phyloP scores from a whole-genome alignment of 192 early-diverging fungal genomes.

The Linnemannia schmuckeri region DNA sequence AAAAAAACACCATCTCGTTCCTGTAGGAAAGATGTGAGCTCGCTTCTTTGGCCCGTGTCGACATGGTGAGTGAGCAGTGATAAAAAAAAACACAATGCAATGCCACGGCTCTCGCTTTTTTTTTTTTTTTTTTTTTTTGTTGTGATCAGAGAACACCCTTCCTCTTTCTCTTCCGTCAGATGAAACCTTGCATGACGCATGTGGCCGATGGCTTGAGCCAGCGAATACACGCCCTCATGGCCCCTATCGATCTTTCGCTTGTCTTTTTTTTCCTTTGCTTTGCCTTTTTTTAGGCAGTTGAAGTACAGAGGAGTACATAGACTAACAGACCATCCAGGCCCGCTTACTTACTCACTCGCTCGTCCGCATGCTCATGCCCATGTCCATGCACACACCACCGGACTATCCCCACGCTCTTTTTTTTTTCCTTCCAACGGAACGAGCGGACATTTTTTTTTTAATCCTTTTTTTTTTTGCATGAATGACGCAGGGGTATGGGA shows the following conservation, averaged over 20 bases:
- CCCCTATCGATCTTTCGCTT: background rate
- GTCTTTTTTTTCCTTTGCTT: background rate
- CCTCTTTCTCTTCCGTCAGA: background rate
- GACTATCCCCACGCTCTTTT: too few relatives aligned
- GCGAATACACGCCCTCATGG: background rate
- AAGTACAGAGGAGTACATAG: background rate
- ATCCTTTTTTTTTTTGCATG: conserved; percentile 12
- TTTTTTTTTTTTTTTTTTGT: background rate
- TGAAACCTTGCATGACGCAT: conserved; percentile 3
- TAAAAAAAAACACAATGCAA: too few relatives aligned
- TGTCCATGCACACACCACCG: background rate
- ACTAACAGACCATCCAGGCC: background rate
- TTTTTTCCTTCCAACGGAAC: background rate
- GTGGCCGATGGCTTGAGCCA: background rate
- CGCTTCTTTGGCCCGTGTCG: too few relatives aligned
- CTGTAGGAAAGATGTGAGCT: too few relatives aligned
- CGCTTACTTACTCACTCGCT: background rate
- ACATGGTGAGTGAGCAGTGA: too few relatives aligned
- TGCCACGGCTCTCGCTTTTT: too few relatives aligned
- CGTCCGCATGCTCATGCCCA: background rate
- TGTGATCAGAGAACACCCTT: too few relatives aligned
- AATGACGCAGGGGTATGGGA: conserved; percentile 15
- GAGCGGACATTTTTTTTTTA: conserved; percentile 2
- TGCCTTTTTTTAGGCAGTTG: background rate
- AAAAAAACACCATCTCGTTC: too few relatives aligned